These are phyloP conservation scores for Podaxis mareebaensis DNA, from an alignment of 768 basidiomycete genomes.

Conservation along the genomic window DNA sequence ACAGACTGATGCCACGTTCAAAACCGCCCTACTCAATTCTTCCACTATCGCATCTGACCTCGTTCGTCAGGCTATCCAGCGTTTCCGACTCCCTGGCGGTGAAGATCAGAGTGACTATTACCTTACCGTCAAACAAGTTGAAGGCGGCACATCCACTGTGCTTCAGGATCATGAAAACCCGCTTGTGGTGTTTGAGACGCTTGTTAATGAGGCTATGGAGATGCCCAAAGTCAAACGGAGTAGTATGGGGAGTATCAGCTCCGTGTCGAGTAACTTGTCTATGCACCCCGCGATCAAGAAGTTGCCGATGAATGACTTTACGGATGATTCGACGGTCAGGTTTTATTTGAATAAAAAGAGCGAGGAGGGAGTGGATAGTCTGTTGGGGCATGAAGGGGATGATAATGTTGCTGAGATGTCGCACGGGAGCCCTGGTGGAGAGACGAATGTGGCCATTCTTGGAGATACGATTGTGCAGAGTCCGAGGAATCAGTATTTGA, in stretches of 20 bases:
- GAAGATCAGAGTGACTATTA: constrained; percentile 73
- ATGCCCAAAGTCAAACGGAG: constrained; percentile 89
- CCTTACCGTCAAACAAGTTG: constrained; percentile 91
- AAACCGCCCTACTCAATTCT: constrained; percentile 91
- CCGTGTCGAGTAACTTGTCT: constrained; percentile 87
- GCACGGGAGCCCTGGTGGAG: constrained; percentile 19
- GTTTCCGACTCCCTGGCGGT: constrained; percentile 78
- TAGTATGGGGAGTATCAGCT: constrained; percentile 91
- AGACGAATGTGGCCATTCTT: background rate
- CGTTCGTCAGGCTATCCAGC: constrained; percentile 89
- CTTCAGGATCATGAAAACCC: constrained; percentile 76
- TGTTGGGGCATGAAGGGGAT: constrained; percentile 39
- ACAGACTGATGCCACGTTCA: constrained; percentile 96
- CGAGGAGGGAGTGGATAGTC: constrained; percentile 38
- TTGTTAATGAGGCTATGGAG: constrained; percentile 79
- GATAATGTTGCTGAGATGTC: constrained; percentile 41
- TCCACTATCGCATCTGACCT: constrained; percentile 84
- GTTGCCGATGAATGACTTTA: constrained; percentile 95
- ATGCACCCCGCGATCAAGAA: constrained; percentile 96
- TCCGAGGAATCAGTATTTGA: constrained; percentile 40
- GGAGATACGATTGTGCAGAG: constrained; percentile 24
- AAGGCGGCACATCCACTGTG: constrained; percentile 80
- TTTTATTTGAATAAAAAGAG: constrained; percentile 83
- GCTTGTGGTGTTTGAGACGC: constrained; percentile 84
- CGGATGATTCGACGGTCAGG: constrained; percentile 95